These are phyloP conservation scores for Botrytis fragariae DNA, from an alignment of 2,329 filamentous ascomycete genomes.

Conservation along the genomic window DNA sequence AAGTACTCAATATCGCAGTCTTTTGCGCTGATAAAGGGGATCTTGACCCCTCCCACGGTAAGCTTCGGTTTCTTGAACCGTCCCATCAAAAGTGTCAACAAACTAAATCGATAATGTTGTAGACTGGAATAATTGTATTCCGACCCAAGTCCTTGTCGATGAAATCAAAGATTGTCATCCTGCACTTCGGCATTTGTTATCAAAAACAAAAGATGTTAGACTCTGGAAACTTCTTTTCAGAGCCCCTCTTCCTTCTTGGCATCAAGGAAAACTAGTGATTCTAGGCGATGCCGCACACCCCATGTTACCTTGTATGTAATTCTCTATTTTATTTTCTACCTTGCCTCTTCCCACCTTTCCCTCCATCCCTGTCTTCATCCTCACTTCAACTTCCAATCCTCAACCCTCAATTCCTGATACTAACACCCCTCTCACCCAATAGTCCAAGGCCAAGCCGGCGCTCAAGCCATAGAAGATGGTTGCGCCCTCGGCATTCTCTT, in stretches of 20 bases:
- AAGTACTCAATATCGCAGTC: slow-evolving; percentile 26
- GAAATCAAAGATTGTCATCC: slow-evolving; percentile 31
- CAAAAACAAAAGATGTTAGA: slow-evolving; percentile 16
- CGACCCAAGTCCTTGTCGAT: not conserved
- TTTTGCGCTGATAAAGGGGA: slow-evolving; percentile 23
- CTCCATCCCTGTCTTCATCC: too few relatives aligned
- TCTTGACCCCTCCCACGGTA: not conserved
- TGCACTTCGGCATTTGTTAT: not conserved
- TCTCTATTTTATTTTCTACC: not conserved
- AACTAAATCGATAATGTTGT: not conserved
- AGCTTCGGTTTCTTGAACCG: not conserved
- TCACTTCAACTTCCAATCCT: not conserved
- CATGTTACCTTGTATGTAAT: slow-evolving; percentile 52
- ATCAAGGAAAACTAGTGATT: slow-evolving; percentile 52
- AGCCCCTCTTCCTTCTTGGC: slow-evolving; percentile 48
- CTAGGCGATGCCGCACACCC: slow-evolving; percentile 69
- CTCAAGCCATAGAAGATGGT: slow-evolving; percentile 65
- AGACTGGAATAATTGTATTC: slow-evolving; percentile 4
- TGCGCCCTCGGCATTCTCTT: slow-evolving; percentile 46
- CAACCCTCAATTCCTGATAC: not conserved
- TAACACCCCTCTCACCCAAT: not conserved
- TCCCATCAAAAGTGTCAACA: not conserved
- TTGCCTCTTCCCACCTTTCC: not conserved
- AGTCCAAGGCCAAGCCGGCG: slow-evolving; percentile 60
- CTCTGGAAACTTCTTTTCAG: slow-evolving; percentile 17